phyloP scores from a whole-genome alignment of 2,329 filamentous ascomycete genomes.

The Pseudonectria foliicola region DNA sequence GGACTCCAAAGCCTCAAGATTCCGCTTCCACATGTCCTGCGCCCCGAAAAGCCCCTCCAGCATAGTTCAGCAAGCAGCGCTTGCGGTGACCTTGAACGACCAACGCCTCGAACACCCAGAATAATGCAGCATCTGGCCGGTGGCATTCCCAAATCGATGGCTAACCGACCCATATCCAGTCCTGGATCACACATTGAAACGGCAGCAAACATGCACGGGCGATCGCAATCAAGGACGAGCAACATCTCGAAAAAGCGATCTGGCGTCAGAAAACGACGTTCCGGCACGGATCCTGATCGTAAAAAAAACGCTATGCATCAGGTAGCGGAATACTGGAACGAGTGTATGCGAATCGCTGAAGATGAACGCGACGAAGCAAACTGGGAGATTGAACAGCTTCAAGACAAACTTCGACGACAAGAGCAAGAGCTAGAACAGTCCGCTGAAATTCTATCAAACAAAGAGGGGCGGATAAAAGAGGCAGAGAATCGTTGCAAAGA shows the following conservation, averaged over 20 bases:
- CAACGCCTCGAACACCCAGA: constrained; percentile 15
- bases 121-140: constrained; percentile 1
- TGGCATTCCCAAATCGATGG: constrained; percentile 2
- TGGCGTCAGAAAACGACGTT: constrained; percentile 7
- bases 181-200: constrained; percentile 2
- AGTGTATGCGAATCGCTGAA: constrained; percentile 25
- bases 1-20: constrained; percentile 1
- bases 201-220: constrained; percentile 2
- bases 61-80: constrained; percentile 13
- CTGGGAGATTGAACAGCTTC: constrained; percentile 21
- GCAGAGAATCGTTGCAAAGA: constrained; percentile 17
- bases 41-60: neutral
- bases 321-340: constrained; percentile 27
- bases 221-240: constrained; percentile 24
- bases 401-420: constrained; percentile 14
- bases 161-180: constrained; percentile 1
- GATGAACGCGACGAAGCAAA: constrained; percentile 21
- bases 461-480: constrained; percentile 19
- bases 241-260: constrained; percentile 28
- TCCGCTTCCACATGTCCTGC: constrained; percentile 5
- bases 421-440: constrained; percentile 14
- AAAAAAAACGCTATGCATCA: constrained; percentile 26
- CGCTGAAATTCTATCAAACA: constrained; percentile 9
- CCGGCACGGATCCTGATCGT: constrained; percentile 13
- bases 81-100: constrained; percentile 28